phyloP scores from a whole-genome alignment of 345 rosid species.

The Psidium friedrichsthalianum region DNA sequence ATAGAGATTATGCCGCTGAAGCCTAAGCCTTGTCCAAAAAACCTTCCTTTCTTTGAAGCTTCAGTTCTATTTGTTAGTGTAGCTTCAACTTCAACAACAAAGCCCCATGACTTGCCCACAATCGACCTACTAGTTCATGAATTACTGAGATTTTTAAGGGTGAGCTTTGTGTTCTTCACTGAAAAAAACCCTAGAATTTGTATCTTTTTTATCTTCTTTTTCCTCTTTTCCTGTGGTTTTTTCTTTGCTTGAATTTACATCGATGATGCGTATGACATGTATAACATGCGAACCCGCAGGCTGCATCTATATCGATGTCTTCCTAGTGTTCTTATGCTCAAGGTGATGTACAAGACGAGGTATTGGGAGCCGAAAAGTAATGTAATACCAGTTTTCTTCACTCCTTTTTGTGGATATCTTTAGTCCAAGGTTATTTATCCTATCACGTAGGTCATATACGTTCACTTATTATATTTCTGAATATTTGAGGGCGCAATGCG shows the following conservation, averaged over 20 bases:
- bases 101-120: background rate
- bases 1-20: background rate
- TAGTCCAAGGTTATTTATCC: background rate
- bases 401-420: background rate
- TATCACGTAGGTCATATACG: background rate
- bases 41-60: background rate
- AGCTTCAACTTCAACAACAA: background rate
- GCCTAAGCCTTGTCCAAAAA: slow-evolving; percentile 12
- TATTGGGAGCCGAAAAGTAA: background rate
- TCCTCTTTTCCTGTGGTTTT: background rate
- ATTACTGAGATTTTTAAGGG: background rate
- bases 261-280: background rate
- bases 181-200: background rate
- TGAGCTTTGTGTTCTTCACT: background rate
- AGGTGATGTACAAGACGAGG: background rate
- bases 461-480: background rate
- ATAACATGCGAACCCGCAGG: background rate
- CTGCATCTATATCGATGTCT: background rate
- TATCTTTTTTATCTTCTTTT: background rate
- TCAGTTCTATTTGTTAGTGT: background rate
- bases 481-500: background rate
- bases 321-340: background rate
- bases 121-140: background rate
- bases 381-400: background rate
- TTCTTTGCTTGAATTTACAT: background rate